These are phyloP conservation scores for Umbilicus rupestris DNA, from an alignment of 164 flowering plant species.

Conservation along the genomic window DNA sequence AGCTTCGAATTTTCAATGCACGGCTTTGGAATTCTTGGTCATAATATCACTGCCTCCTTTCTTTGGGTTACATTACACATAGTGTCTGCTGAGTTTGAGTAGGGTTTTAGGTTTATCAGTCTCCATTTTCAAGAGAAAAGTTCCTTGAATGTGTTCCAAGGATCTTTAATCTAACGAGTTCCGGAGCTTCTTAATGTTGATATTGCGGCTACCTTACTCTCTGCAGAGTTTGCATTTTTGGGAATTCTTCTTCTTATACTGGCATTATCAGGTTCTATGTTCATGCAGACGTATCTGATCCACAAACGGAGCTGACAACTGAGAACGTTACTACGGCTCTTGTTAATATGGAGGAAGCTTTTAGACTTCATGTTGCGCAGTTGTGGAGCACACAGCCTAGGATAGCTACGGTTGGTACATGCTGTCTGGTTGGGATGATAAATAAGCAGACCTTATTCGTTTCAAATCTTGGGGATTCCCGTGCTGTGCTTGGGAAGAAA, in stretches of 20 bases:
- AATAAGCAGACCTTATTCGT: slow-evolving; percentile 49
- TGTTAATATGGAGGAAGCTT: slow-evolving; percentile 50
- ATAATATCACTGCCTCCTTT: too few relatives aligned
- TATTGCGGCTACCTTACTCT: neutral
- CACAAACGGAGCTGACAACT: slow-evolving; percentile 35
- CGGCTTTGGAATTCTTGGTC: too few relatives aligned
- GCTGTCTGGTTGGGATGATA: slow-evolving; percentile 78
- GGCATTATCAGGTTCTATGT: slow-evolving; percentile 27
- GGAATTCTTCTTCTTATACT: slow-evolving; percentile 18
- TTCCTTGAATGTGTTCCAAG: neutral
- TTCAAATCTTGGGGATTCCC: slow-evolving; percentile 73
- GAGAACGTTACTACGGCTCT: slow-evolving; percentile 50
- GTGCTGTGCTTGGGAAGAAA: slow-evolving; percentile 63
- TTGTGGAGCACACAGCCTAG: slow-evolving; percentile 43
- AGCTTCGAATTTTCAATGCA: neutral
- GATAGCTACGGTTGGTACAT: slow-evolving; percentile 57
- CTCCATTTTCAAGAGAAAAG: neutral
- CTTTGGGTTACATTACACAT: too few relatives aligned
- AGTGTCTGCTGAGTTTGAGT: neutral
- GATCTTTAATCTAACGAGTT: slow-evolving; percentile 38
- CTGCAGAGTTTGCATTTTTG: neutral
- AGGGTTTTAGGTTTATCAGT: neutral
- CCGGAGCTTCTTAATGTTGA: neutral
- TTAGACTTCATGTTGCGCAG: slow-evolving; percentile 43
- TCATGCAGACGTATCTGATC: slow-evolving; percentile 46